Evolutionary conservation across 495 filamentous ascomycete genomes (phyloP).

Genomic region (Aspergillus bertholletiae): DNA sequence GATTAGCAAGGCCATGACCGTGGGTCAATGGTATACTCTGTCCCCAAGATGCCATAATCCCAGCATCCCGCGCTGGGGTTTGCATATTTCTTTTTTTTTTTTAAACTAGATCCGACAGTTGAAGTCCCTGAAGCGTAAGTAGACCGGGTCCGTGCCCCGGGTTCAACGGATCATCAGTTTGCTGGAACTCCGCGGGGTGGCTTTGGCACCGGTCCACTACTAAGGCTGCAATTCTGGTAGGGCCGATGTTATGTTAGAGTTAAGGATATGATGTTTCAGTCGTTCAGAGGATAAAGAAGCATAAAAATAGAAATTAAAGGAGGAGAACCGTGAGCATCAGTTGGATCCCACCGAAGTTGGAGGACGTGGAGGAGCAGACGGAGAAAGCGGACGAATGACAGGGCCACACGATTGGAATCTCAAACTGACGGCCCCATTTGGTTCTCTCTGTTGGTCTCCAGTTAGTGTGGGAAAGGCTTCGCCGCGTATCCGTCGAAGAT

Average conservation of each 20-base stretch:
- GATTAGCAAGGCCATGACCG: slow-evolving; percentile 8
- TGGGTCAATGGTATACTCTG: slow-evolving; percentile 6
- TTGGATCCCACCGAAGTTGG: not conserved
- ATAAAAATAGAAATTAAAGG: not conserved
- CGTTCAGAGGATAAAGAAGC: not conserved
- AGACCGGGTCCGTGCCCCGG: slow-evolving; percentile 5
- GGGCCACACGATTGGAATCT: slow-evolving; percentile 9
- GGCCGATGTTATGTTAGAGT: not conserved
- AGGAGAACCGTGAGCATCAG: not conserved
- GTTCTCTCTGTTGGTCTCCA: not conserved
- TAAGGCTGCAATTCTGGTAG: not conserved
- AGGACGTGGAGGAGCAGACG: slow-evolving; percentile 1
- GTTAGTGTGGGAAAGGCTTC: not conserved
- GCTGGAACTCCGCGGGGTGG: not conserved
- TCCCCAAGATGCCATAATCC: slow-evolving; percentile 3
- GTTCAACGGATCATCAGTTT: slow-evolving; percentile 1
- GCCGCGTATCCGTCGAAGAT: not conserved
- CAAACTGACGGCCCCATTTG: slow-evolving; percentile 5
- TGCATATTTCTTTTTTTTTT: slow-evolving; percentile 13
- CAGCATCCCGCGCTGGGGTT: slow-evolving; percentile 2
- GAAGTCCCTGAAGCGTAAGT: not conserved
- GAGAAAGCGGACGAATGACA: slow-evolving; percentile 3
- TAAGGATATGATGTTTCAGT: no score
- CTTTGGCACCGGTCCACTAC: not conserved
- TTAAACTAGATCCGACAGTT: slow-evolving; percentile 1